phyloP scores from a whole-genome alignment of 768 basidiomycete species.

The Boletus reticulatus region DNA sequence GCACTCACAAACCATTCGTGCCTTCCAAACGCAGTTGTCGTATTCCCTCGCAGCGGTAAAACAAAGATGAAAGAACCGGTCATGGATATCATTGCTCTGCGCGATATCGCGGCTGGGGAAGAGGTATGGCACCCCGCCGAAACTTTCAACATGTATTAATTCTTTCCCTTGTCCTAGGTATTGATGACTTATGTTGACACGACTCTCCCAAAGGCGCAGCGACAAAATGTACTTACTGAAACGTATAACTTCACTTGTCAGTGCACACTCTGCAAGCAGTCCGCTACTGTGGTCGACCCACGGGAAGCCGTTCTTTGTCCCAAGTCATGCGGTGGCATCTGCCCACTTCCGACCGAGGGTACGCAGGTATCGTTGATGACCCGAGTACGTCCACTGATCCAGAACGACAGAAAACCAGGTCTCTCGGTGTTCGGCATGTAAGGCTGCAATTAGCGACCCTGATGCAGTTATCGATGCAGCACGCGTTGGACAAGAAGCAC shows the following conservation, averaged over 20 bases:
- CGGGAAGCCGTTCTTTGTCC: constrained; percentile 71
- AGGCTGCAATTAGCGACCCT: constrained; percentile 43
- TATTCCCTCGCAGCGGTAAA: constrained; percentile 66
- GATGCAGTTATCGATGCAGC: constrained; percentile 61
- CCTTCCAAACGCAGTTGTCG: constrained; percentile 84
- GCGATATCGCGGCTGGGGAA: constrained; percentile 58
- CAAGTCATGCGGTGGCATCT: constrained; percentile 62
- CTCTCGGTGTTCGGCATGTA: constrained; percentile 56
- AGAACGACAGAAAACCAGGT: constrained; percentile 42
- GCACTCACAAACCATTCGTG: constrained; percentile 91
- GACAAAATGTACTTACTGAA: constrained; percentile 59
- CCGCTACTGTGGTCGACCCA: constrained; percentile 45
- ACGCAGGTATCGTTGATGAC: constrained; percentile 1
- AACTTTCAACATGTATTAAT: background rate
- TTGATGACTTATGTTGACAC: constrained; percentile 85
- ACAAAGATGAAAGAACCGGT: constrained; percentile 47
- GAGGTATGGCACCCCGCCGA: constrained; percentile 48
- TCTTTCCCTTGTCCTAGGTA: constrained; percentile 45
- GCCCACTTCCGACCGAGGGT: constrained; percentile 64
- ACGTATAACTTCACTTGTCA: constrained; percentile 78
- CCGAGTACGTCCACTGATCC: background rate
- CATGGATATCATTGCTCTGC: constrained; percentile 73
- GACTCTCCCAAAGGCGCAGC: constrained; percentile 55
- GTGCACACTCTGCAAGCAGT: constrained; percentile 55
- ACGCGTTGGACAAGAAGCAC: constrained; percentile 68